Percentiles rank a stretch among this genome's conserved stretches.
These are phyloP conservation scores for Epichloe uncinata DNA, from an alignment of 2,329 filamentous ascomycete species.

Conservation along the genomic window DNA sequence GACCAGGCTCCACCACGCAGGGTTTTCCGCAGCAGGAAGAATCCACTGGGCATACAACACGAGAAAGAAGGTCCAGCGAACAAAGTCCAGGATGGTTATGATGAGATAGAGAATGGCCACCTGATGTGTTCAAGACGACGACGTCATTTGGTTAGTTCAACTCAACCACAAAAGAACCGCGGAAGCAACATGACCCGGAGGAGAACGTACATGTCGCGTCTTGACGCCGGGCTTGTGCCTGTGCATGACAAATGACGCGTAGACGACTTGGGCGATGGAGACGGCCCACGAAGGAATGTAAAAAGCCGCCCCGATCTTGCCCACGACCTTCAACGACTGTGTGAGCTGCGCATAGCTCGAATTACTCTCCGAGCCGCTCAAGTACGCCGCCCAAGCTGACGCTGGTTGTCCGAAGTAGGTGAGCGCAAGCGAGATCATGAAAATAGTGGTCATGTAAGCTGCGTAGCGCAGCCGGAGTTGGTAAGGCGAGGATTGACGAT, in stretches of 20 bases:
- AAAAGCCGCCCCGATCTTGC: slow-evolving; percentile 4
- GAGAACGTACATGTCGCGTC: slow-evolving; percentile 3
- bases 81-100: slow-evolving; percentile 3
- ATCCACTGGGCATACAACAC: slow-evolving; percentile 5
- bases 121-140: background rate
- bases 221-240: slow-evolving; percentile 4
- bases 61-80: slow-evolving; percentile 5
- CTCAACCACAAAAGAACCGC: too few relatives aligned
- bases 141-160: background rate
- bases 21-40: slow-evolving; percentile 1
- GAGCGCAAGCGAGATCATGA: background rate
- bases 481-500: slow-evolving; percentile 1
- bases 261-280: slow-evolving; percentile 3
- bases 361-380: slow-evolving; percentile 6
- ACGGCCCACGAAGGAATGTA: slow-evolving; percentile 6
- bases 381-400: slow-evolving; percentile 5
- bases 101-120: slow-evolving; percentile 4
- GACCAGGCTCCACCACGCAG: slow-evolving; percentile 5
- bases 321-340: slow-evolving; percentile 5
- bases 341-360: slow-evolving; percentile 6
- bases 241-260: slow-evolving; percentile 6
- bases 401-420: slow-evolving; percentile 7
- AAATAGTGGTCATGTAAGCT: background rate
- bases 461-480: slow-evolving; percentile 3
- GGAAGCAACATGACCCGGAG: background rate